Evolutionary conservation across 345 rosid species (phyloP).

Genomic region (Aquilaria sinensis): DNA sequence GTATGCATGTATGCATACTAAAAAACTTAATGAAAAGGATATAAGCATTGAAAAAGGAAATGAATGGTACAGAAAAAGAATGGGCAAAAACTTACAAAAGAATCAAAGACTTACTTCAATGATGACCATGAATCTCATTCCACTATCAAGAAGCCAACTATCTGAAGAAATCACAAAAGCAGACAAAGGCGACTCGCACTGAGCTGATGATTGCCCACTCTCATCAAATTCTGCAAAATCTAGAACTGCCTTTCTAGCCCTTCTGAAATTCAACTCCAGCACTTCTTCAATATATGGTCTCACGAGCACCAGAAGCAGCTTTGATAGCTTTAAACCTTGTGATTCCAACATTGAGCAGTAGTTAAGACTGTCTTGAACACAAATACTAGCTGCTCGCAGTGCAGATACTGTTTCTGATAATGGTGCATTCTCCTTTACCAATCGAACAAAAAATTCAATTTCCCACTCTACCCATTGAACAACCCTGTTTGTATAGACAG

Average conservation of each 20-base stretch:
- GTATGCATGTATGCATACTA: too few species aligned
- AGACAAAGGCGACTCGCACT: slow-evolving; percentile 45
- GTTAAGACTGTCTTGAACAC: slow-evolving; percentile 73
- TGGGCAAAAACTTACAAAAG: too few species aligned
- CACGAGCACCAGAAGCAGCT: slow-evolving; percentile 77
- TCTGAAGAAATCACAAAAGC: slow-evolving; percentile 57
- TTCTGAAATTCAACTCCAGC: slow-evolving; percentile 78
- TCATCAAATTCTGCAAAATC: slow-evolving; percentile 50
- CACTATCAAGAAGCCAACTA: slow-evolving; percentile 57
- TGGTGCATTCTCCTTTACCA: slow-evolving; percentile 81
- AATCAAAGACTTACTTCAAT: slow-evolving; percentile 49
- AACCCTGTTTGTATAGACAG: slow-evolving; percentile 69
- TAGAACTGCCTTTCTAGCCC: slow-evolving; percentile 66
- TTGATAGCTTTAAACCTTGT: slow-evolving; percentile 76
- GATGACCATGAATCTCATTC: slow-evolving; percentile 72
- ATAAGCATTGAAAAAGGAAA: too few species aligned
- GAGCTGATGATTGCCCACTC: slow-evolving; percentile 47
- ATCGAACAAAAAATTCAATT: slow-evolving; percentile 70
- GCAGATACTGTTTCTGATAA: slow-evolving; percentile 72
- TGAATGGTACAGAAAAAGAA: too few species aligned
- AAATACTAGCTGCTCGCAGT: slow-evolving; percentile 67
- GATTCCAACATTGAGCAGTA: slow-evolving; percentile 75
- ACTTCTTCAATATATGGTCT: slow-evolving; percentile 92
- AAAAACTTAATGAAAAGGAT: too few species aligned
- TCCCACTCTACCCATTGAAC: slow-evolving; percentile 98